phyloP scores from a whole-genome alignment of 495 filamentous ascomycete genomes.

The Penicillium atrosanguineum region DNA sequence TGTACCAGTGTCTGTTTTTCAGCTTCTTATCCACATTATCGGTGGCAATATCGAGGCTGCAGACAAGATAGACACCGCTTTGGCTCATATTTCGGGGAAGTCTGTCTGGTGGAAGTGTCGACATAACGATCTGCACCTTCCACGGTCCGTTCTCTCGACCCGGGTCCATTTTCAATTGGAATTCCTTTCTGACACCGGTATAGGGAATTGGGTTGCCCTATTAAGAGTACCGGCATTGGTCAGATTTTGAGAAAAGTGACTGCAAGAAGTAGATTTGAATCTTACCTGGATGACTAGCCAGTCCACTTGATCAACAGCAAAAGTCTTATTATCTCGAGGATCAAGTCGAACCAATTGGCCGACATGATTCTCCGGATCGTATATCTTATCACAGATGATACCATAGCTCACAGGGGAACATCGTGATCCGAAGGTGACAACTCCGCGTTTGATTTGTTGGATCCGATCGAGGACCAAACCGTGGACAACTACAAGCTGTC shows the following conservation, averaged over 20 bases:
- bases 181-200: constrained; percentile 39
- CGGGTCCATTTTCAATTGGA: constrained; percentile 43
- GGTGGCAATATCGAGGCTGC: constrained; percentile 25
- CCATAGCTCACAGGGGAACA: constrained; percentile 58
- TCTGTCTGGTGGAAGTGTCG: constrained; percentile 32
- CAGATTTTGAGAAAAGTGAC: background rate
- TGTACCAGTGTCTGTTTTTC: constrained; percentile 45
- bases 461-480: constrained; percentile 55
- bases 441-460: constrained; percentile 44
- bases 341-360: constrained; percentile 42
- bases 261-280: too few species aligned
- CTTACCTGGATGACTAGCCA: constrained; percentile 54
- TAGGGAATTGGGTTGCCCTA: constrained; percentile 38
- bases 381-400: constrained; percentile 46
- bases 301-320: constrained; percentile 51
- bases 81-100: constrained; percentile 44
- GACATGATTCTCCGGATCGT: constrained; percentile 43
- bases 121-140: constrained; percentile 50
- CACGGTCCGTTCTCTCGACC: constrained; percentile 38
- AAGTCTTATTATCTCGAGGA: constrained; percentile 43
- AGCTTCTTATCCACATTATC: constrained; percentile 43
- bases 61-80: constrained; percentile 25
- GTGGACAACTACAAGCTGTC: constrained; percentile 56
- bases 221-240: background rate
- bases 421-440: constrained; percentile 42